Conservation (phyloP, 768 basidiomycete species). For the Termitomyces eurrhizus region DNA sequence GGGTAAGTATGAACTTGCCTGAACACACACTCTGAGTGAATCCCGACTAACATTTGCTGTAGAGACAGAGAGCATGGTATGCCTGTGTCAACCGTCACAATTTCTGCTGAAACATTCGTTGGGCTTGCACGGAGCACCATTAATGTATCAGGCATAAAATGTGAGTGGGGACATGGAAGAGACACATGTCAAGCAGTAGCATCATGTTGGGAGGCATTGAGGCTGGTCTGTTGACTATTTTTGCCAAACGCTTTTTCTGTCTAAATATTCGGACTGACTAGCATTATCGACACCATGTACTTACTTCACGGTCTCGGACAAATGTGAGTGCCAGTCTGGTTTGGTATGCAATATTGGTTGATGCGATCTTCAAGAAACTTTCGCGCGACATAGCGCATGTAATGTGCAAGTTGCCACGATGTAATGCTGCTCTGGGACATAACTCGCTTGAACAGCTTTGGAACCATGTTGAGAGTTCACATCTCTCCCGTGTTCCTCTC, state of each 20-base stretch:
- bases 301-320: constrained; percentile 10
- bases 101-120: constrained; percentile 14
- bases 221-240: constrained; percentile 15
- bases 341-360: not conserved
- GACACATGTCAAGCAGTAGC: constrained; percentile 14
- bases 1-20: not conserved
- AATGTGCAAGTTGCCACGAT: constrained; percentile 15
- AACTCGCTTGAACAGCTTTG: constrained; percentile 12
- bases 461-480: constrained; percentile 17
- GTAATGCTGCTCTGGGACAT: constrained; percentile 9
- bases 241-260: constrained; percentile 1
- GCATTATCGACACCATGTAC: constrained; percentile 11
- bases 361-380: constrained; percentile 1
- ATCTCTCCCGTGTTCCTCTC: constrained; percentile 15
- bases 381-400: not conserved
- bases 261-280: not conserved
- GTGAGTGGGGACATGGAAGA: constrained; percentile 19
- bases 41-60: constrained; percentile 6
- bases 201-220: constrained; percentile 17
- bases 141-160: constrained; percentile 11
- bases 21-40: constrained; percentile 10
- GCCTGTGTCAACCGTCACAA: constrained; percentile 12
- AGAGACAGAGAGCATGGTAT: constrained; percentile 15
- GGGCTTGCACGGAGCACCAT: constrained; percentile 14
- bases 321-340: constrained; percentile 8